Base-by-base conservation (phyloP, 148 eudicot genomes). In the Vaccinium corymbosum region DNA sequence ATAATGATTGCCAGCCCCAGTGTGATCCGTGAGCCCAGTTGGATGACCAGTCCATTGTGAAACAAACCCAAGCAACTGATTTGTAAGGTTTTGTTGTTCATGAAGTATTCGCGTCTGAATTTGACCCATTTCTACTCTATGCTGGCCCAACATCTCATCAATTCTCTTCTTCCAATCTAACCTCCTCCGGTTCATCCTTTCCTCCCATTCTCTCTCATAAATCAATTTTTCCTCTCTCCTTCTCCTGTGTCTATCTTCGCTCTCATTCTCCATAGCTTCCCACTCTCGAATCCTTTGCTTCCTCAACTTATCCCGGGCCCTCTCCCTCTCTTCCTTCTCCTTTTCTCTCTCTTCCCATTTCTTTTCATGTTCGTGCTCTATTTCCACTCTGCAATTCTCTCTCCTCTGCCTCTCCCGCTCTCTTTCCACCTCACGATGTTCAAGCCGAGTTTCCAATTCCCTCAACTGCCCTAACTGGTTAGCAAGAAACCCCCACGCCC, bases 41-140 rank as follows among this genome's bases (percentile, higher is more conserved):
- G 94, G 90, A 88, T 94, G 97, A 77, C 94, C 96, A 12, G 94
- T 89, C 98, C 98, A 95, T 83, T 94, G 98, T 3, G 98, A 91
- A 82, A 94, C 90, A 86, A 95, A 83, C 46, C 93, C 94, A 35
- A 95, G 87, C 86, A 95, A 86, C 82, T 95, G 98, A 81, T 76
- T 90, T 1, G 92, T 89, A 59, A 95, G 90, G 84, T 87, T 94
- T 79, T 95, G 98, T 83, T 94, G 98, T 80, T 95, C 98, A 57
- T 95, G 92, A 82, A 95, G 89, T 50, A 94, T 86, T 71, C 98
- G 88, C 2, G 93, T 89, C 80, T 95, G 98, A 66, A 94, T 85
- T 87, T 93, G 94, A 55, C 88, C 89, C 93, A 94, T 92, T 87
- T 94, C 98, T 22, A 87, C 91, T 83, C 93, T 86, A 77, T 95